Evolutionary conservation across 2,329 filamentous ascomycete species (phyloP).

Genomic region (Cylindrodendrum hubeiense): DNA sequence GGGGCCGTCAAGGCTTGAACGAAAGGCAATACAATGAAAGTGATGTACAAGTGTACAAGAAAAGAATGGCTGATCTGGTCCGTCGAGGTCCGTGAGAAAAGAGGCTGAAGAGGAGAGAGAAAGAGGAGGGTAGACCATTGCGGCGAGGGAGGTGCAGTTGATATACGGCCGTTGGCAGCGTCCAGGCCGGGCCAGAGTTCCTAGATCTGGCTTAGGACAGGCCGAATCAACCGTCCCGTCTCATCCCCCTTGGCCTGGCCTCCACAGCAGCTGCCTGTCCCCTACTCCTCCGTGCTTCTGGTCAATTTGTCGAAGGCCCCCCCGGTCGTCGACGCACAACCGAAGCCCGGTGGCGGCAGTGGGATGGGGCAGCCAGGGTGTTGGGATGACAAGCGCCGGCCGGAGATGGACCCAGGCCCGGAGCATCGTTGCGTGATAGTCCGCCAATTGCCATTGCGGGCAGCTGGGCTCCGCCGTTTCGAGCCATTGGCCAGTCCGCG

Average conservation of each 20-base stretch:
- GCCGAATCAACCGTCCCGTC: background rate
- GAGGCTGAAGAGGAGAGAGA: conserved; percentile 32
- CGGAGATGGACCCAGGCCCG: conserved; percentile 17
- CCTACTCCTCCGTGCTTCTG: background rate
- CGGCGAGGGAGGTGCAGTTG: conserved; percentile 29
- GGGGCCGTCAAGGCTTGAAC: conserved; percentile 48
- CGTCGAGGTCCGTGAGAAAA: conserved; percentile 47
- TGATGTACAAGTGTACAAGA: conserved; percentile 45
- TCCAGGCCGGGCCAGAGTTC: conserved; percentile 23
- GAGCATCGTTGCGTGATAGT: conserved; percentile 15
- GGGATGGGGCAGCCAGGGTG: background rate
- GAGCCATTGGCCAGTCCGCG: background rate
- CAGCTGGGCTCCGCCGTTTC: background rate
- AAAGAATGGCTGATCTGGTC: conserved; percentile 48
- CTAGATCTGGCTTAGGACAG: conserved; percentile 36
- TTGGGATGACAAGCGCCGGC: conserved; percentile 33
- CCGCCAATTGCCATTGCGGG: conserved; percentile 27
- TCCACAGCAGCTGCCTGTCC: background rate
- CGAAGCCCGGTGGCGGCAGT: conserved; percentile 23
- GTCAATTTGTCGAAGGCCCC: conserved; percentile 28
- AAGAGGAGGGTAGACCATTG: background rate
- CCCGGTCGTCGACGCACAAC: conserved; percentile 17
- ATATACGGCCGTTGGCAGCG: conserved; percentile 37
- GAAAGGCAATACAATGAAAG: conserved; percentile 45
- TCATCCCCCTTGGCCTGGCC: background rate